phyloP scores from a whole-genome alignment of 2,329 filamentous ascomycete species.

The Fusarium dlaminii region DNA sequence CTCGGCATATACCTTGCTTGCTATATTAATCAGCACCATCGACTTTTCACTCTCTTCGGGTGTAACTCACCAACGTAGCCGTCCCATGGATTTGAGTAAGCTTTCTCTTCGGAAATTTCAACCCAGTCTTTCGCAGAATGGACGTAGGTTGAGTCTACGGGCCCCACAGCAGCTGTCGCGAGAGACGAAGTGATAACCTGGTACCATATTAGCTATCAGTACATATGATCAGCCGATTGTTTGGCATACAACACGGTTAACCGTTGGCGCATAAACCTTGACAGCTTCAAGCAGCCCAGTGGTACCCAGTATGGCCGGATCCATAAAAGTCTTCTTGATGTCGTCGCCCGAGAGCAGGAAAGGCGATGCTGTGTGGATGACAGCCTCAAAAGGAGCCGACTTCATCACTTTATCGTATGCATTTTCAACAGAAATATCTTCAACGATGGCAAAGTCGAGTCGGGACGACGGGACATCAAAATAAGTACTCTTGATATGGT shows the following conservation, averaged over 20 bases:
- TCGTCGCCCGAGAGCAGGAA: not conserved
- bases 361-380: not conserved
- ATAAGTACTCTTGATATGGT: not conserved
- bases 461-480: not conserved
- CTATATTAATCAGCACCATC: not conserved
- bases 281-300: not conserved
- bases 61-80: not conserved
- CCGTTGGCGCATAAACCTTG: not conserved
- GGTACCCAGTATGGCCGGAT: not conserved
- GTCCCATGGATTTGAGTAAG: not conserved
- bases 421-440: not conserved
- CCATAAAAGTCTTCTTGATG: not conserved
- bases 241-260: not conserved
- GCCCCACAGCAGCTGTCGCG: not conserved
- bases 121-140: not conserved
- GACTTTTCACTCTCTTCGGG: no score
- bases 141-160: not conserved
- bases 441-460: not conserved
- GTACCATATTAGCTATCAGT: not conserved
- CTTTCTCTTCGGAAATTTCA: not conserved
- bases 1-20: not conserved
- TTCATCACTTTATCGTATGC: not conserved
- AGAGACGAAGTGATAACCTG: not conserved
- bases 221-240: not conserved
- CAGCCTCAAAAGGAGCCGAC: not conserved